A percentile compares a stretch with the other conserved stretches of the same genome.
These are phyloP conservation scores for Chlamydomonas sp. DNA, from an alignment of 139 green algal genomes.

Conservation along the genomic window DNA sequence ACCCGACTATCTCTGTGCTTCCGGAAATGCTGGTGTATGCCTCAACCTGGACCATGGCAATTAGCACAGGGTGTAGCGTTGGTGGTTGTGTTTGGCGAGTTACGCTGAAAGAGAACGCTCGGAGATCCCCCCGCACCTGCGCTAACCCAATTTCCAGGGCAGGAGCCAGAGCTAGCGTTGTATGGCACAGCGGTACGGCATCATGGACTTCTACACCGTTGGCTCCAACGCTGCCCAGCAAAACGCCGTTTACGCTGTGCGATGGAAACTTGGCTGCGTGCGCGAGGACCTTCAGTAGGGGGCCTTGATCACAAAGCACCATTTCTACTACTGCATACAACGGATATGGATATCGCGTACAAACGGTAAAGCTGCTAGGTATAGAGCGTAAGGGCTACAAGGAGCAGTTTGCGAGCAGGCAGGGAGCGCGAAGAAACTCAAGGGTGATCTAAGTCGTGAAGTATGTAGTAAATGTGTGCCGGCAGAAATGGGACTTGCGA, in stretches of 20 bases:
- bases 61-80: no score
- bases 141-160: slow-evolving; percentile 69
- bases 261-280: slow-evolving; percentile 68
- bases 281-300: slow-evolving; percentile 63
- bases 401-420: no score
- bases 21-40: slow-evolving; percentile 37
- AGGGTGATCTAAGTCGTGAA: no score
- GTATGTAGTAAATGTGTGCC: no score
- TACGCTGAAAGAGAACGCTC: not conserved
- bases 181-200: slow-evolving; percentile 74
- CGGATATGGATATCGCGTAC: no score
- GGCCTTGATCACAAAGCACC: slow-evolving; percentile 13
- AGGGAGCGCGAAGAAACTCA: no score
- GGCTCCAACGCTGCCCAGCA: slow-evolving; percentile 52
- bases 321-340: no score
- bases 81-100: no score
- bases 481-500: no score
- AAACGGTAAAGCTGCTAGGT: not conserved
- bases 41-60: slow-evolving; percentile 43
- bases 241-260: slow-evolving; percentile 59
- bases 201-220: slow-evolving; percentile 54
- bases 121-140: slow-evolving; percentile 43
- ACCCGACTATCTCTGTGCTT: slow-evolving; percentile 67
- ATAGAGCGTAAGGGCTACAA: not conserved
- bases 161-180: slow-evolving; percentile 58